Conservation (phyloP, 352 stramenopile genomes). For the Globisporangium acanthophoron region DNA sequence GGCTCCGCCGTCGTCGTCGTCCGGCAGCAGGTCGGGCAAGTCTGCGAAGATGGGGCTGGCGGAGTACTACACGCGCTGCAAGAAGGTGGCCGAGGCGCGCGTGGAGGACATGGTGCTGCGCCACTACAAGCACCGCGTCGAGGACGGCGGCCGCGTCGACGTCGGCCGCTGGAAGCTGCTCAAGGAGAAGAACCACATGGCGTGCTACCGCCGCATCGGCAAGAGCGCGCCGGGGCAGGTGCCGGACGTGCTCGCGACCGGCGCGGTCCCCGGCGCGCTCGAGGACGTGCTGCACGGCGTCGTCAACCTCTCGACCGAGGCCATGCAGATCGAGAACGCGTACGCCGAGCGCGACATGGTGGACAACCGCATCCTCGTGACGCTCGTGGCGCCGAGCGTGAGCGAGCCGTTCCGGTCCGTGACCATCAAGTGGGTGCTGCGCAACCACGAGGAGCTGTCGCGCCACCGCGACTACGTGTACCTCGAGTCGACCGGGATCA, state of each 20-base stretch:
- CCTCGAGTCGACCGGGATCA: slow-evolving; percentile 59
- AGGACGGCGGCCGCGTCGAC: slow-evolving; percentile 2
- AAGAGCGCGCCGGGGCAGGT: slow-evolving; percentile 6
- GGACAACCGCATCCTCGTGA: slow-evolving; percentile 28
- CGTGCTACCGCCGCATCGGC: slow-evolving; percentile 10
- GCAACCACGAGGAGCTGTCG: slow-evolving; percentile 51
- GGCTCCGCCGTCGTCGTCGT: neutral
- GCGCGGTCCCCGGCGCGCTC: slow-evolving; percentile 5
- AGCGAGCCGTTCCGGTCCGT: slow-evolving; percentile 52
- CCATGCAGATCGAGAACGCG: slow-evolving; percentile 21
- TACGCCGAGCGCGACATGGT: slow-evolving; percentile 14
- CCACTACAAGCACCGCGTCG: slow-evolving; percentile 10
- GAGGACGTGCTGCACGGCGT: slow-evolving; percentile 16
- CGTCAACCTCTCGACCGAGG: slow-evolving; percentile 15
- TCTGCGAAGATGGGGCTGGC: slow-evolving; percentile 1
- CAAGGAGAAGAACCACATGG: slow-evolving; percentile 16
- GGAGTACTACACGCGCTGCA: slow-evolving; percentile 12
- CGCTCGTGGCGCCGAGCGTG: slow-evolving; percentile 31
- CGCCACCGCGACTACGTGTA: slow-evolving; percentile 71
- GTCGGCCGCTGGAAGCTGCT: slow-evolving; percentile 13
- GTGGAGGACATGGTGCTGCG: slow-evolving; percentile 18
- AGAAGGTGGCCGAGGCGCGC: slow-evolving; percentile 11
- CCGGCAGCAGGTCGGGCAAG: neutral
- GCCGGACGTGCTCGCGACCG: slow-evolving; percentile 12
- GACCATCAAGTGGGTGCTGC: slow-evolving; percentile 72